These are phyloP conservation scores for Macroventuria anomochaeta DNA, from an alignment of 2,329 filamentous ascomycete species.

Conservation along the genomic window DNA sequence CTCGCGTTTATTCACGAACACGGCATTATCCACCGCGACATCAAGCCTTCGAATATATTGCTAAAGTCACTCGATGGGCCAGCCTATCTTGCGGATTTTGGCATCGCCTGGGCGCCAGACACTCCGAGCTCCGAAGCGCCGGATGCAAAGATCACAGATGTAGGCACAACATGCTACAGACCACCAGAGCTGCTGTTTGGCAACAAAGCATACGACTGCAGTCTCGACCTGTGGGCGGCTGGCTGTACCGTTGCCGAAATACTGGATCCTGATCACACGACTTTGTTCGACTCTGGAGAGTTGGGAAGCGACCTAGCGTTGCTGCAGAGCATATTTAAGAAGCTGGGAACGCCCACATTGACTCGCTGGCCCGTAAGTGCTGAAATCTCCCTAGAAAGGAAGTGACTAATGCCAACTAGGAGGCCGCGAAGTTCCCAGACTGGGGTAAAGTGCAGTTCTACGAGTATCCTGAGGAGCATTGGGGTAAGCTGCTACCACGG, in stretches of 20 bases:
- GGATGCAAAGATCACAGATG: constrained; percentile 81
- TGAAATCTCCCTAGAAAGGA: neutral
- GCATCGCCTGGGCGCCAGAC: constrained; percentile 80
- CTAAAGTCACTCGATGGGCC: constrained; percentile 71
- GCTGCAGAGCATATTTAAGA: constrained; percentile 91
- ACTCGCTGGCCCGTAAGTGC: constrained; percentile 76
- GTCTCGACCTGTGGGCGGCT: constrained; percentile 87
- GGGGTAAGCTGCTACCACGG: constrained; percentile 72
- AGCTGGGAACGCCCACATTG: constrained; percentile 82
- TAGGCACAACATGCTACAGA: constrained; percentile 91
- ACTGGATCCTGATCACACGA: constrained; percentile 60
- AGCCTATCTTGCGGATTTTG: constrained; percentile 87
- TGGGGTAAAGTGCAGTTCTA: constrained; percentile 88
- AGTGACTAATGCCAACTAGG: constrained; percentile 44
- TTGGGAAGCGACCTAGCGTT: constrained; percentile 90
- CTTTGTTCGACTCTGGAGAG: constrained; percentile 86
- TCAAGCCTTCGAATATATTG: constrained; percentile 91
- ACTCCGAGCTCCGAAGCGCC: constrained; percentile 65
- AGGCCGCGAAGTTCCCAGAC: constrained; percentile 75
- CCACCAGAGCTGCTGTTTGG: constrained; percentile 92
- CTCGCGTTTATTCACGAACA: constrained; percentile 73
- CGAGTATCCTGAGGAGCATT: constrained; percentile 70
- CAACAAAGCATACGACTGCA: constrained; percentile 71
- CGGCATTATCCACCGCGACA: constrained; percentile 87
- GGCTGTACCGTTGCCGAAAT: constrained; percentile 85